Evolutionary conservation across 1,284 basidiomycete genomes (phyloP).

Genomic region (Cutaneotrichosporon sp.): DNA sequence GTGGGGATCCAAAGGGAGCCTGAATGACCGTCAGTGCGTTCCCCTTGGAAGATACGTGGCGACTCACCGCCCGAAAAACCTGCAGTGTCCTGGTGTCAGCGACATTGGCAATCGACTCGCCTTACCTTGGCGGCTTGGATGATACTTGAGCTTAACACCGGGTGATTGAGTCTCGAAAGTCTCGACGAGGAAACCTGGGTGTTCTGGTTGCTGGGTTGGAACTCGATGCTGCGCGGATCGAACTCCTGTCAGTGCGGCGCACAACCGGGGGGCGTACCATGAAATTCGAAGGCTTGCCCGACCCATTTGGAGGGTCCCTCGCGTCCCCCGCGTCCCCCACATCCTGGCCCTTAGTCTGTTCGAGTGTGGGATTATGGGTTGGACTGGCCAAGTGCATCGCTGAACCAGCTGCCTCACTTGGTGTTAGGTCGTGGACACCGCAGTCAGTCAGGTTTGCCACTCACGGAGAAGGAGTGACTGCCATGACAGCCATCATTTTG

Average conservation of each 20-base stretch:
- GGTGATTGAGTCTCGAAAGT: neutral
- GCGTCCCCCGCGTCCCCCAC: too few species aligned
- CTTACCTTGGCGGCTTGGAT: too few species aligned
- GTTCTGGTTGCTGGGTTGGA: neutral
- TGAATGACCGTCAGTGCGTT: neutral
- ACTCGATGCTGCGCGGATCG: slow-evolving; percentile 2
- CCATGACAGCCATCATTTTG: neutral
- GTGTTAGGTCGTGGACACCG: neutral
- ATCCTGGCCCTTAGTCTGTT: neutral
- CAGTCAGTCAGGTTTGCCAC: neutral
- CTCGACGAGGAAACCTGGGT: neutral
- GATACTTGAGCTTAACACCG: too few species aligned
- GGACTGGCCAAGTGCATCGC: neutral
- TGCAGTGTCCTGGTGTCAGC: too few species aligned
- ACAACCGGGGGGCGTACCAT: neutral
- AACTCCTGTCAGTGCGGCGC: neutral
- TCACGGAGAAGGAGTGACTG: neutral
- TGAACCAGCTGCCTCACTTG: neutral
- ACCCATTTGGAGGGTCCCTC: too few species aligned
- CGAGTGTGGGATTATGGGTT: neutral
- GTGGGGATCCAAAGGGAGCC: neutral
- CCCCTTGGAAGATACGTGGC: neutral
- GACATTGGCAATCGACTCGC: too few species aligned
- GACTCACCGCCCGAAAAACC: neutral
- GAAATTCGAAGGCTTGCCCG: neutral